These are phyloP conservation scores for Mucor irregularis DNA, from an alignment of 371 early-diverging fungal genomes.

Conservation along the genomic window DNA sequence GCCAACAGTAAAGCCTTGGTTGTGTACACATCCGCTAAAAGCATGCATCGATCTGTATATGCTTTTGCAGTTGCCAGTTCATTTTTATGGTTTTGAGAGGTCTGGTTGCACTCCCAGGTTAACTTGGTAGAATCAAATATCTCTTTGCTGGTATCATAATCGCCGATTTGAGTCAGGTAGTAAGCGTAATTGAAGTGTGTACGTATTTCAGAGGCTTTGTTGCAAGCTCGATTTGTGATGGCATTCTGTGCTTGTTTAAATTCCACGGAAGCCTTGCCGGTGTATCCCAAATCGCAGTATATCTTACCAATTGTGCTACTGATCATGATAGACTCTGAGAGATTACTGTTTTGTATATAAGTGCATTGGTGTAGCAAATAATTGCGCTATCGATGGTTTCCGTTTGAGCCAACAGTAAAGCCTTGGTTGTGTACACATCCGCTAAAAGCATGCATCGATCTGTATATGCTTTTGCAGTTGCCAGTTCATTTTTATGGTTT, in stretches of 20 bases:
- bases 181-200: slow-evolving; percentile 43
- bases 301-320: slow-evolving; percentile 52
- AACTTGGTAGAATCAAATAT: slow-evolving; percentile 8
- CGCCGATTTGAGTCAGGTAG: slow-evolving; percentile 44
- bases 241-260: slow-evolving; percentile 47
- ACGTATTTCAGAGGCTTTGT: slow-evolving; percentile 21
- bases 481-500: not conserved
- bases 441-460: slow-evolving; percentile 13
- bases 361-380: no score
- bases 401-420: slow-evolving; percentile 3
- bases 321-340: slow-evolving; percentile 55
- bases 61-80: not conserved
- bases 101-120: slow-evolving; percentile 9
- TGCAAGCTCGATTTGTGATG: slow-evolving; percentile 28
- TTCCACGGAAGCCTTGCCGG: slow-evolving; percentile 64
- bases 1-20: slow-evolving; percentile 4
- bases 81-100: not conserved
- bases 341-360: no score
- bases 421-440: slow-evolving; percentile 4
- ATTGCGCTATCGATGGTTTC: slow-evolving; percentile 10
- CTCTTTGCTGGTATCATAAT: slow-evolving; percentile 33
- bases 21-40: slow-evolving; percentile 9
- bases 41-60: slow-evolving; percentile 7
- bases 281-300: slow-evolving; percentile 64
- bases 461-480: slow-evolving; percentile 5